Percentiles rank a stretch among this genome's conserved stretches.
Evolutionary conservation across 2,329 filamentous ascomycete genomes (phyloP).

Genomic region (Pseudopyricularia cyperi): DNA sequence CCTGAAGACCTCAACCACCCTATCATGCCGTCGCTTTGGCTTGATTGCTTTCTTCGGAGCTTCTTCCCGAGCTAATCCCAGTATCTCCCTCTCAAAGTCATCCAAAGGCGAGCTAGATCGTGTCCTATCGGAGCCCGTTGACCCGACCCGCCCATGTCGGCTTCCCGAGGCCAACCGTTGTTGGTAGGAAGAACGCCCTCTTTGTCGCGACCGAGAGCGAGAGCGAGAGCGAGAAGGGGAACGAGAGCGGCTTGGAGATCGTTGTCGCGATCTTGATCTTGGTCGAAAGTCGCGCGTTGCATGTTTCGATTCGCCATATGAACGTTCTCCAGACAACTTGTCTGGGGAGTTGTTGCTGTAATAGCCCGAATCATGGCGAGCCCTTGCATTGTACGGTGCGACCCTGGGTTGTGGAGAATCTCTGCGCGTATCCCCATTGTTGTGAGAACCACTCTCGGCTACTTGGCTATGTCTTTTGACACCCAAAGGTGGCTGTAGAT

Average conservation of each 20-base stretch:
- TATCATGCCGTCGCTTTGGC: slow-evolving; percentile 1
- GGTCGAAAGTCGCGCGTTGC: background rate
- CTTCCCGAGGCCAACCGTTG: background rate
- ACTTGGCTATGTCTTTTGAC: background rate
- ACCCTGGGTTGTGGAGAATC: background rate
- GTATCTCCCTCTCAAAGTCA: slow-evolving; percentile 11
- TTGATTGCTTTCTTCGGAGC: slow-evolving; percentile 3
- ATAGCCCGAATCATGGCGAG: slow-evolving; percentile 15
- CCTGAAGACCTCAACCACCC: slow-evolving; percentile 2
- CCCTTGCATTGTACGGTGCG: slow-evolving; percentile 5
- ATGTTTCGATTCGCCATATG: background rate
- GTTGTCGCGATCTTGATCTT: background rate
- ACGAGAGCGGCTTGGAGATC: background rate
- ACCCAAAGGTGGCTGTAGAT: background rate
- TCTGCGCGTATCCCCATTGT: background rate
- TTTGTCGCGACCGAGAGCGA: background rate
- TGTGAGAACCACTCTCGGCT: background rate
- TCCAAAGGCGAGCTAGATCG: slow-evolving; percentile 11
- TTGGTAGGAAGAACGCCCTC: background rate
- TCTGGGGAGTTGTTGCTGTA: slow-evolving; percentile 13
- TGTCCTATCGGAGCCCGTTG: slow-evolving; percentile 1
- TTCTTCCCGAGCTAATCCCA: slow-evolving; percentile 12
- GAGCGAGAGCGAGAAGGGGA: slow-evolving; percentile 3
- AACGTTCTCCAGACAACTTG: slow-evolving; percentile 1
- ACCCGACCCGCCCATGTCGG: background rate